Base-by-base conservation (phyloP, 2,329 filamentous ascomycete genomes). In the Penicillium sp. region DNA sequence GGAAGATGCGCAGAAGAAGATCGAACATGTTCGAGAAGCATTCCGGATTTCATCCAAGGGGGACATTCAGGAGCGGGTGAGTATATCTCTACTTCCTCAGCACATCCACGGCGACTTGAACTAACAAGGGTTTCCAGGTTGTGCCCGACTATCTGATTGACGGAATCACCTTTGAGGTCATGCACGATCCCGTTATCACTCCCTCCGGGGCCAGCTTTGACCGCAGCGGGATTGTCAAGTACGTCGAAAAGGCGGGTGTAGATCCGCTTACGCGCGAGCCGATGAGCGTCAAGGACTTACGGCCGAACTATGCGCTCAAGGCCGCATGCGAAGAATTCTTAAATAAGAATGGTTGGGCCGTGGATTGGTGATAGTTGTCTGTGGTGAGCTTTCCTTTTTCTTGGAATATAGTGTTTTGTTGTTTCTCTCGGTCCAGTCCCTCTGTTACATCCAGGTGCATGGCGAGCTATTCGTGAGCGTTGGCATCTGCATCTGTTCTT, bases 121-220 rank as follows among this genome's bases (percentile, higher is more conserved):
- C 19, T 22, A 22, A 22, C 19, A 22, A 22, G 19, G 19, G 19
- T 22, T 22, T 22, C 19, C 62, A 81, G 79, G 69, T 80, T 58
- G 79, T 83, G 4, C 81, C 81, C 2, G 80, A 82, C 60, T 77
- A 81, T 69, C 67, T 83, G 7, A 75, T 83, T 48, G 81, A 83
- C 61, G 76, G 76, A 7, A 82, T 83, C 63, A 79, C 79, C 0
- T 83, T 83, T 60, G 78, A 81, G 60, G 73, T 83, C 65, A 83
- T 83, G 81, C 80, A 82, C 62, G 81, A 83, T 62, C 81, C 81
- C 5, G 79, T 82, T 37, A 73, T 81, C 6, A 82, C 80, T 1
- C 93, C 90, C 71, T 93, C 90, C 1, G 95, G 95, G 13, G 91
- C 93, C 65, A 95, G 90, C 1, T 99, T 97, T 74, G 95, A 98